Evolutionary conservation across 2,329 filamentous ascomycete genomes (phyloP), one percentile per base, ranked within the genome.

Genomic region (Diaporthe citriasiana): DNA sequence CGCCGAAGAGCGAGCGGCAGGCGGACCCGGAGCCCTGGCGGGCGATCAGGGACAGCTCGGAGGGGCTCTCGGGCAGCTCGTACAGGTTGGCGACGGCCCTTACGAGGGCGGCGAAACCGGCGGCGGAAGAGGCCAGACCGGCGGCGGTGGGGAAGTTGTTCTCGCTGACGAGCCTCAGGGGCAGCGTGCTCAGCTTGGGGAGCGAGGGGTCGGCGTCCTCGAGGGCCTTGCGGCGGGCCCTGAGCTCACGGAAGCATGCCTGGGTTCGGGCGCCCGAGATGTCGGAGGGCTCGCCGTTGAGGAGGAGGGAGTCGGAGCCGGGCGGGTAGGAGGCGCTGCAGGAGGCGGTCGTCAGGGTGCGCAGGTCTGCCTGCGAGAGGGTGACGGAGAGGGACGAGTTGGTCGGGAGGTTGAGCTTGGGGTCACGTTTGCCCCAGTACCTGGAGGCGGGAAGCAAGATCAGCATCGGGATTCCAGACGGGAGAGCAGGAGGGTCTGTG

Each of bases 111-210:
- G 92, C 92, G 76, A 93, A 93, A 7, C 92, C 92, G 1, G 92
- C 92, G 1, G 92, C 92, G 0, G 92, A 93, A 25, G 90, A 93
- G 5, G 92, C 92, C 22, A 99, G 91, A 9, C 97, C 97, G 6
- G 97, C 97, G 35, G 97, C 97, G 3, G 97, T 99, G 76, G 97
- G 97, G 89, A 99, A 99, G 89, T 99, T 99, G 89, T 99, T 99
- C 87, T 97, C 94, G 73, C 94, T 97, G 73, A 98, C 95, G 77
- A 99, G 93, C 79, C 93, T 93, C 76, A 99, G 91, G 45, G 94
- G 91, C 80, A 93, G 88, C 69, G 88, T 82, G 15, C 95, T 94
- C 73, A 99, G 91, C 83, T 94, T 94, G 56, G 96, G 95, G n/a
- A 98, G 89, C 30, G 91, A 91, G 0, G 91, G 79, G 82, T 98